A percentile compares a stretch with the other conserved stretches of the same genome.
Evolutionary conservation across 116 monocot species (phyloP).

Genomic region (Cymodocea nodosa): DNA sequence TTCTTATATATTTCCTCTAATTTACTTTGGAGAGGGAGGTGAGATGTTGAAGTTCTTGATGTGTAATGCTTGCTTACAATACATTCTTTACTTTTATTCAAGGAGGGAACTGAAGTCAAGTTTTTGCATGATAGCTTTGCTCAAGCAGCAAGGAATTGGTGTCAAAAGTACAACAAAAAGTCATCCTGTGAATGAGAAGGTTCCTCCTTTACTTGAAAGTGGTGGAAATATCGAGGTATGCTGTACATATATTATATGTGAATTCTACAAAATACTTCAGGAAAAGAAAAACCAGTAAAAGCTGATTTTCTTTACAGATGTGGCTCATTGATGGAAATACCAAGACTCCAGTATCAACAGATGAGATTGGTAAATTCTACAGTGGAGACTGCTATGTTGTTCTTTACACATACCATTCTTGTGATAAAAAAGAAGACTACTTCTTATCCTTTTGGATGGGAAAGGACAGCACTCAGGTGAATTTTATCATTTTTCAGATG

Average conservation of each 20-base stretch:
- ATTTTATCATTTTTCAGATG: conserved; percentile 3
- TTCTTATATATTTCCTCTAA: too few relatives aligned
- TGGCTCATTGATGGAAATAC: conserved; percentile 82
- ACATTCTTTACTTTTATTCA: not conserved
- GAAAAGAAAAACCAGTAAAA: not conserved
- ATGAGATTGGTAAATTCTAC: conserved; percentile 92
- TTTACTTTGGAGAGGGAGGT: too few relatives aligned
- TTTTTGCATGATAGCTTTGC: conserved; percentile 35
- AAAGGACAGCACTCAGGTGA: conserved; percentile 82
- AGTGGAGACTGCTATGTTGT: conserved; percentile 94
- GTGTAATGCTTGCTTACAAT: too few relatives aligned
- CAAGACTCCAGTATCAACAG: conserved; percentile 56
- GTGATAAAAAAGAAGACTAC: conserved; percentile 91
- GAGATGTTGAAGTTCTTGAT: too few relatives aligned
- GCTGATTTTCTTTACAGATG: conserved; percentile 30
- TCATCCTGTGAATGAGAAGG: conserved; percentile 61
- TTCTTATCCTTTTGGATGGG: conserved; percentile 86
- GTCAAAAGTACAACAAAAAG: conserved; percentile 63
- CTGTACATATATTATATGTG: not conserved
- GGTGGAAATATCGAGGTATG: conserved; percentile 78
- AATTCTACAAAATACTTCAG: too few relatives aligned
- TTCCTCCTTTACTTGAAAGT: conserved; percentile 73
- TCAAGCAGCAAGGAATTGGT: conserved; percentile 95
- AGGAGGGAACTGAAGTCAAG: not conserved
- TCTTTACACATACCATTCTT: conserved; percentile 85